These are phyloP conservation scores for Thyridium curvatum DNA, from an alignment of 2,329 filamentous ascomycete genomes.

Conservation along the genomic window DNA sequence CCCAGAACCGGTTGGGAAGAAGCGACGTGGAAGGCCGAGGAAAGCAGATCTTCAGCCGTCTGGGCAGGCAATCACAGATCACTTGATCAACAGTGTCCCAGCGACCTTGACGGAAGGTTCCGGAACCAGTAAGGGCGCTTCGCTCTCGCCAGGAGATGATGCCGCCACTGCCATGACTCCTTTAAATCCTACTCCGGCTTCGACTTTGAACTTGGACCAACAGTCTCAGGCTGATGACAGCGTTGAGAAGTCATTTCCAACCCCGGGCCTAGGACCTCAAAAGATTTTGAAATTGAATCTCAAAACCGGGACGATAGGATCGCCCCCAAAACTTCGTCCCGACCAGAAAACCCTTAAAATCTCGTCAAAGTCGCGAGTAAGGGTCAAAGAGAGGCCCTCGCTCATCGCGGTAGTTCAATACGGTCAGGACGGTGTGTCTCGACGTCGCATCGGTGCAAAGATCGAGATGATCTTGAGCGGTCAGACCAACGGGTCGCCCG, in stretches of 20 bases:
- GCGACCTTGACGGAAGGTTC: no score
- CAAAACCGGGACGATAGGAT: constrained; percentile 56
- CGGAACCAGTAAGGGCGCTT: no score
- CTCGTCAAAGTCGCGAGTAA: neutral
- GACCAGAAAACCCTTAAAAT: neutral
- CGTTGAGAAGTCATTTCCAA: no score
- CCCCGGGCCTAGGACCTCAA: constrained; percentile 23
- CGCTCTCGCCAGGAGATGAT: no score
- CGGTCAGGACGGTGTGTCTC: constrained; percentile 2
- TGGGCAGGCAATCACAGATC: constrained; percentile 2
- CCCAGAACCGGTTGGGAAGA: constrained; percentile 1
- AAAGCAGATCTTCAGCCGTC: constrained; percentile 7
- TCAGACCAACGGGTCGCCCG: no score
- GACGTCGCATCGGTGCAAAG: constrained; percentile 5
- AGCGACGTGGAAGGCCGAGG: constrained; percentile 13
- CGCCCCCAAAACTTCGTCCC: constrained; percentile 41
- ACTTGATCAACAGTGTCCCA: no score
- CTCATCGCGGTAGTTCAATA: constrained; percentile 2
- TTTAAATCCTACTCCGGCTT: constrained; percentile 2
- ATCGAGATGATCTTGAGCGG: constrained; percentile 2
- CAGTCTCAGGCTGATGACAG: no score
- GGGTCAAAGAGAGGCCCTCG: neutral
- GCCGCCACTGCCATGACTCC: no score
- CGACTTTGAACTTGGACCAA: constrained; percentile 2
- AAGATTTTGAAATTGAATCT: constrained; percentile 52